phyloP scores from a whole-genome alignment of 1,284 basidiomycete genomes.

The Salmacisia buchloeana region DNA sequence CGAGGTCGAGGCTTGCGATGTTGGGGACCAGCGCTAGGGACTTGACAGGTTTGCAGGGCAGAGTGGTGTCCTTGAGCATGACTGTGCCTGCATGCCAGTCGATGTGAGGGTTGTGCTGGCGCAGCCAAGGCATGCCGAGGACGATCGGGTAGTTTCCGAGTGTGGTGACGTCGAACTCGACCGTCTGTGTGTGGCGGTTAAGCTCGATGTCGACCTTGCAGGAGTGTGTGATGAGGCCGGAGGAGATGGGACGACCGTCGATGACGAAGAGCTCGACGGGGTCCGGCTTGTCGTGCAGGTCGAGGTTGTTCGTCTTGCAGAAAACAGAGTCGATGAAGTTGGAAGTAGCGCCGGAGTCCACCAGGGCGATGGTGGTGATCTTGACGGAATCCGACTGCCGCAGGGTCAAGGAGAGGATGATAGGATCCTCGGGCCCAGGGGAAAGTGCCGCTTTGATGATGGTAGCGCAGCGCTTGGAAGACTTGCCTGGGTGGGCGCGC shows the following conservation, averaged over 20 bases:
- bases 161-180: background rate
- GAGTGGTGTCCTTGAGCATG: background rate
- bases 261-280: background rate
- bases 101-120: conserved; percentile 7
- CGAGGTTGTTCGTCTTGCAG: background rate
- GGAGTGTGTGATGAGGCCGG: background rate
- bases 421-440: too few relatives aligned
- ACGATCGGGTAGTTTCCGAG: background rate
- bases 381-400: too few relatives aligned
- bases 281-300: background rate
- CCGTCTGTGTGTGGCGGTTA: background rate
- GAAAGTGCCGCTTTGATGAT: too few relatives aligned
- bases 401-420: too few relatives aligned
- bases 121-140: conserved; percentile 7
- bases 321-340: too few relatives aligned
- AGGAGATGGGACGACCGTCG: background rate
- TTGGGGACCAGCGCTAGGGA: too few relatives aligned
- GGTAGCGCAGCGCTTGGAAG: too few relatives aligned
- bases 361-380: too few relatives aligned
- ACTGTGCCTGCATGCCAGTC: background rate
- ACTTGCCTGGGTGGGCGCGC: too few relatives aligned
- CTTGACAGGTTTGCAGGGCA: background rate
- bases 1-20: background rate
- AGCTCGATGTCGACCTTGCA: background rate
- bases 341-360: too few relatives aligned